Evolutionary conservation across 2,329 filamentous ascomycete species (phyloP), one percentile per base, ranked within the genome.

Genomic region (Clonostachys rhizophaga): DNA sequence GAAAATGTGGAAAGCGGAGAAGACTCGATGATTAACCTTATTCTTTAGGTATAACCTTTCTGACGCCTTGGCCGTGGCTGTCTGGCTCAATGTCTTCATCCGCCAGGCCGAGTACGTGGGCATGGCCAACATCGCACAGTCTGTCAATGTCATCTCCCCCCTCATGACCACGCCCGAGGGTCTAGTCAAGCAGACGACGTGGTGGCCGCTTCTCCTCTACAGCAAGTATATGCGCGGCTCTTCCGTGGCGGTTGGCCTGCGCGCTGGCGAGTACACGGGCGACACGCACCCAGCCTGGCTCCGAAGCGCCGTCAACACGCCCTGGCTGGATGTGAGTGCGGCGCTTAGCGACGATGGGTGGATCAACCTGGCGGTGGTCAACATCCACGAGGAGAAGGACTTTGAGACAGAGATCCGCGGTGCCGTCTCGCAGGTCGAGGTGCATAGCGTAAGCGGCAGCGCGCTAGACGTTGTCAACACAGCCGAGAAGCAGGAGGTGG

Each of bases 121-220:
- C 57, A 91, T 91, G 86, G 85, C 86, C 35, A 89, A 86, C 59
- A 85, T 91, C 48, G 87, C 87, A 2, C 87, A 91, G 65, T 82
- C 75, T 44, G 84, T 91, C 52, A 91, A 91, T 60, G 87, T 91
- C 49, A 89, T 91, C 56, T 82, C 79, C 2, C 87, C 87, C 2
- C 71, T 91, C 11, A 88, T 90, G 83, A 91, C 87, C 1, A 83
- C 72, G 3, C 69, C 73, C 46, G 65, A 73, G 0, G 85, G 86
- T 1, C 65, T 90, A 42, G 62, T 83, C 43, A 84, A 83, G 68
- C 87, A 91, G 68, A 81, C 86, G 0, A 89, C 81, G 5, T 91
- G 84, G 83, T 90, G 84, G 82, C 84, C 86, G 6, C 69, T 89
- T 43, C 72, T 84, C 48, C 72, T 91, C 30, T 89, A 87, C 65